Conservation (phyloP, 2,329 filamentous ascomycete species). For the Stenocarpella maydis region DNA sequence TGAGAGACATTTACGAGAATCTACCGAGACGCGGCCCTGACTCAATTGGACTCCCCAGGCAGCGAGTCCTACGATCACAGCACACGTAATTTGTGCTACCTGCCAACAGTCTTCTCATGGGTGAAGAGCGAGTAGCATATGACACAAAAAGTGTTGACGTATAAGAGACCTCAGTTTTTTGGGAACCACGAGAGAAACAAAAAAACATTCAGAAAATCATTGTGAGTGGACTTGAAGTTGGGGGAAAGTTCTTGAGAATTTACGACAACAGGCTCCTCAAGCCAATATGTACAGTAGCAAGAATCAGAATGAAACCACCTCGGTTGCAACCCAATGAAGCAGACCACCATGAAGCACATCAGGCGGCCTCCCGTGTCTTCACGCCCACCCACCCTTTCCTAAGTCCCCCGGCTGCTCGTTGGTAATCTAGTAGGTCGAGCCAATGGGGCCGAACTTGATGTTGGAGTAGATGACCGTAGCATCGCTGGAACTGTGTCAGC, state of each 20-base stretch:
- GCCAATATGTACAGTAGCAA: conserved; percentile 24
- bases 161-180: too few species aligned
- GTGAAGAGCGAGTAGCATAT: too few species aligned
- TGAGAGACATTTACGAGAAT: too few species aligned
- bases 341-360: background rate
- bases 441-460: conserved; percentile 39
- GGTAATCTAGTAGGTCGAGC: conserved; percentile 34
- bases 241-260: background rate
- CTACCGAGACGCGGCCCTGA: too few species aligned
- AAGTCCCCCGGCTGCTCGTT: background rate
- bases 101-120: too few species aligned
- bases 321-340: background rate
- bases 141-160: too few species aligned
- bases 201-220: too few species aligned
- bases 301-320: background rate
- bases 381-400: background rate
- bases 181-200: too few species aligned
- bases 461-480: conserved; percentile 44
- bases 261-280: conserved; percentile 7
- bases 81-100: too few species aligned
- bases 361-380: accelerated
- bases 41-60: too few species aligned
- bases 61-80: too few species aligned
- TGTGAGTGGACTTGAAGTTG: too few species aligned
- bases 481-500: background rate